Base-by-base conservation (phyloP, 306 rosid species). In the Corylus heterophylla region DNA sequence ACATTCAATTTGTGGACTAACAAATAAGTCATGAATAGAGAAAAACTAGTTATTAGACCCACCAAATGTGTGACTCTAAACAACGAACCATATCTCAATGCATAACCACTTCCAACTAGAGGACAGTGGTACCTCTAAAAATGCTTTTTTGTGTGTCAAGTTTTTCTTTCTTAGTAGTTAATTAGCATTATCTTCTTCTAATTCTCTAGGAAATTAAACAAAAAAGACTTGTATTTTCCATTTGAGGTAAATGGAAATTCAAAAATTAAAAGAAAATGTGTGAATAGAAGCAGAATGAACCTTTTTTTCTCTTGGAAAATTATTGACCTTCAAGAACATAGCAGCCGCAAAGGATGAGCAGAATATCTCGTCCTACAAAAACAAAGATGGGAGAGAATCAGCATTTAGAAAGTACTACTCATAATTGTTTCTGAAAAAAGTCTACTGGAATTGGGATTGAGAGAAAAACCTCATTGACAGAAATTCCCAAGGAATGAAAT, bases 341-440 rank as follows among this genome's bases (percentile, higher is more conserved):
- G 98, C 98, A 67, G 98, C 97, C 7, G 98, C 98, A 80, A 90
- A 95, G 31, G 98, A 95, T 22, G 98, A 95, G 71, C 96, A 90
- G 88, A 95, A 91, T 69, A 95, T 89, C 87, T 95, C 98, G 58
- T 91, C 97, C 98, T 92, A 74, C 50, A 76, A 69, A 80, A 71
- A 73, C 11, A 47, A 10, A 59, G 25, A 31, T n/a, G 0, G 61
- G 51, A 37, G 48, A 35, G 17, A 63, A 63, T 31, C 69, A 63
- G n/a, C 44, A 59, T 25, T 59, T 29, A 25, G 12, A 22, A 25
- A 2, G 4, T 49, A 49, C 14, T 49, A 49, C 52, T 11, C 12
- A 10, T 11, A 49, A 11, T 49, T 49, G 52, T 55, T 55, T 55
- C 61, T 55, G 61, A 27, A 47, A 47, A 3, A 48, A 1, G 7